Base-by-base conservation (phyloP, 495 filamentous ascomycete genomes). In the Bombardia bombarda region DNA sequence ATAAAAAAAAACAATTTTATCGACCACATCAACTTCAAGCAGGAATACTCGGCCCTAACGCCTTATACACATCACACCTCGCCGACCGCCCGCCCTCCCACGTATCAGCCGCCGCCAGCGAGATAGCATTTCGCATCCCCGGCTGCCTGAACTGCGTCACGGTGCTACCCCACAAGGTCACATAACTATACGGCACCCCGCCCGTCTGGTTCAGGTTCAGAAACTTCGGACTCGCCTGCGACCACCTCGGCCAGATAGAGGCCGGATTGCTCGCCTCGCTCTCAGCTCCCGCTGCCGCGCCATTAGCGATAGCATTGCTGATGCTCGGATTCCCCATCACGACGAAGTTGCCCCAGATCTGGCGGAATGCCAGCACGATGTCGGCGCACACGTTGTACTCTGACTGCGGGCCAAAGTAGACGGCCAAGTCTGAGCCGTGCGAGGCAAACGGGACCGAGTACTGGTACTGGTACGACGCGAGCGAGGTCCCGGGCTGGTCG, bases 11-110 rank as follows among this genome's bases (percentile, higher is more conserved):
- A 24, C 20, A 24, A 7, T 14, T 6, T 33, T 6, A 33, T 7
- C 9, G 8, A 6, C 3, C 20, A 37, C 37, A 36, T 7, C 18
- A 10, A 1, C n/a, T 6, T 41, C 48, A 69, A 35, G 56, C 66
- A 0, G 70, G 67, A 12, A 74, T 62, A 31, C 58, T 60, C 28
- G 33, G 54, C 8, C 47, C 68, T 21, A 78, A 47, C 7, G 46
- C 56, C 46, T 61, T 64, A 66, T 74, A 82, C 45, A 79, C 78
- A 26, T 68, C 64, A 53, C 77, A 82, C 17, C 78, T 55, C 17
- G 45, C 42, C 1, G 77, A 75, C n/a, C 77, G 63, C 1, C 72
- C 72, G 1, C 69, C 75, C 47, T 83, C 78, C 78, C 77, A 81
- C 1, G 56, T 44, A 30, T 62, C 63, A 6, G 72, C 69, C 57